Evolutionary conservation across 768 basidiomycete genomes (phyloP), one percentile per base, ranked within the genome.

Genomic region (Russula vinacea): DNA sequence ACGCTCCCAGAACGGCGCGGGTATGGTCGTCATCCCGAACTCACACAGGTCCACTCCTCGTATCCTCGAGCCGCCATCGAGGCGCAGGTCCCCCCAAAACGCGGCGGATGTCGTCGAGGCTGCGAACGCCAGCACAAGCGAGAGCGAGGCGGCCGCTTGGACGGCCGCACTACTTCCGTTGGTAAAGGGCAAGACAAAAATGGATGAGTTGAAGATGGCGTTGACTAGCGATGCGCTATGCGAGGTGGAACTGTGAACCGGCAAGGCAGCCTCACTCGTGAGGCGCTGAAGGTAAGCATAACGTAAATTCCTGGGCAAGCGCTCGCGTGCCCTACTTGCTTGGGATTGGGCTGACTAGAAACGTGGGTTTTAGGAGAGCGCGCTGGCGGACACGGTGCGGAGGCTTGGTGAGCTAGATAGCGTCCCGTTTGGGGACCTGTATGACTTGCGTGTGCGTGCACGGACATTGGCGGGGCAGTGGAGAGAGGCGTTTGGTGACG

Each of bases 401-500:
- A 60, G 64, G 54, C 58, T 65, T 10, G 40, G 59, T 19, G 59
- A 61, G 40, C 33, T 60, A 40, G 59, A 65, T 19, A 45, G 56
- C 1, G 40, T 60, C 37, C 64, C 64, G 3, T 42, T 61, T 0
- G 63, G 58, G 22, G 63, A 64, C 11, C 37, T n/a, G 10, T 26
- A 64, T 47, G 10, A 17, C 1, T 55, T 64, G 53, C 59, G 64
- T 13, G 22, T 13, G 54, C 58, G 64, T 24, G 64, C 64, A 56
- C 64, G 64, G 58, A 60, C 53, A 7, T 56, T 65, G 45, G 49
- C 54, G 9, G 47, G 56, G 29, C 47, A 24, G 26, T 65, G 64
- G 64, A 53, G 40, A 13, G 40, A 33, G 33, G 50, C 6, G 24
- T 65, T 60, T 35, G 65, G 65, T 35, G 64, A 68, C 8, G 67